Percentiles rank a stretch among this genome's conserved stretches.
phyloP scores from a whole-genome alignment of 2,329 filamentous ascomycete species.

The Pezicula radicicola region DNA sequence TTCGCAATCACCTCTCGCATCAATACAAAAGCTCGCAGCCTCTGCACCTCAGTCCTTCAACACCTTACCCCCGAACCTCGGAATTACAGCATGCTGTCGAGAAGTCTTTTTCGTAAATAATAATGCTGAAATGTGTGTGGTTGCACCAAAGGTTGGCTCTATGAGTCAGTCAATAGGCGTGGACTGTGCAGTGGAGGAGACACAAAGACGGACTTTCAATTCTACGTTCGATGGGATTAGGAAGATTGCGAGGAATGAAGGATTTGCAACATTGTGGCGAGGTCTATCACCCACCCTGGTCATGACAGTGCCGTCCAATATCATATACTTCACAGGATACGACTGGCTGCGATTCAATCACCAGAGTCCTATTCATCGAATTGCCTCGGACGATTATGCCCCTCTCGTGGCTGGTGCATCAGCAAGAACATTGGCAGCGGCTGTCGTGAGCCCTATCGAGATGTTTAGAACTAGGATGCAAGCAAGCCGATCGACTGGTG shows the following conservation, averaged over 20 bases:
- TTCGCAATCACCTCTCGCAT: slow-evolving; percentile 45
- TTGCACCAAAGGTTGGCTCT: slow-evolving; percentile 22
- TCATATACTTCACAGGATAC: slow-evolving; percentile 98
- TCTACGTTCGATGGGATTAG: slow-evolving; percentile 88
- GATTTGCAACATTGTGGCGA: slow-evolving; percentile 81
- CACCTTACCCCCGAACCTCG: slow-evolving; percentile 76
- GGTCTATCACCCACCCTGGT: slow-evolving; percentile 90
- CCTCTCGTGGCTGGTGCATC: slow-evolving; percentile 77
- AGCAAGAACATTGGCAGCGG: slow-evolving; percentile 77
- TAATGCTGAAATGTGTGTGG: slow-evolving; percentile 58
- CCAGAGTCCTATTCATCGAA: slow-evolving; percentile 65
- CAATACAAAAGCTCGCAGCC: slow-evolving; percentile 51
- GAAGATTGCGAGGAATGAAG: slow-evolving; percentile 95
- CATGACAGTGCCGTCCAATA: slow-evolving; percentile 93
- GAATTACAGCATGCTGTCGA: slow-evolving; percentile 90
- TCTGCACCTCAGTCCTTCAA: slow-evolving; percentile 53
- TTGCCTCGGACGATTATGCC: slow-evolving; percentile 66
- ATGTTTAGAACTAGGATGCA: slow-evolving; percentile 93
- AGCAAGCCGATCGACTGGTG: slow-evolving; percentile 57
- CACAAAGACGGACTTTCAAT: slow-evolving; percentile 77
- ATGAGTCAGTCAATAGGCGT: slow-evolving; percentile 37
- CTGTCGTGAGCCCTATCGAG: slow-evolving; percentile 85
- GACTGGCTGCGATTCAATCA: slow-evolving; percentile 83
- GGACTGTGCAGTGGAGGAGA: slow-evolving; percentile 85
- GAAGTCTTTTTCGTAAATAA: slow-evolving; percentile 97